Evolutionary conservation across 2,329 filamentous ascomycete genomes (phyloP), one percentile per base, ranked within the genome.

Genomic region (Paraconiothyrium sp.): DNA sequence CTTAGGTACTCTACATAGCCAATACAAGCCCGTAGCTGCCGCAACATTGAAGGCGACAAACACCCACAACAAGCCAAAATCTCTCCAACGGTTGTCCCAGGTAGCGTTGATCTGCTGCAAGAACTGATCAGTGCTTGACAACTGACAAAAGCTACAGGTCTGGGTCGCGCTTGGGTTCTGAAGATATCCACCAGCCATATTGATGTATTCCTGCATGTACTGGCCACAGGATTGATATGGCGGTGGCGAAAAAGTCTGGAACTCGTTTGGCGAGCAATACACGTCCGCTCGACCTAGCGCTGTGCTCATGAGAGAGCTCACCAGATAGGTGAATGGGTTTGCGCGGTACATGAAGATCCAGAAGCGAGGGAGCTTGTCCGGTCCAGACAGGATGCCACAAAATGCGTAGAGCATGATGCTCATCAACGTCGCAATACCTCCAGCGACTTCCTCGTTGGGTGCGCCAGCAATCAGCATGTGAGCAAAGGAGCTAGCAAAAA

Each of bases 281-380:
- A 0, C 79, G 49, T 0, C 86, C 87, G 70, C 90, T 89, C 50
- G 90, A 8, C 54, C 90, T 4, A 97, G 80, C 2, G 87, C 91
- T 0, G 86, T 86, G 0, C 89, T 85, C 0, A 94, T 78, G 80
- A 97, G 88, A 22, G 89, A 91, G 13, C 85, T 85, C 24, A 94
- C 87, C 13, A 95, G 81, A 75, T 97, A 97, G 0, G 91, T 94
- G 69, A 97, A 91, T 0, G 93, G 93, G 0, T 89, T 93, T 51
- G 93, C 81, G 49, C 90, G 87, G 78, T 94, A 94, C 89, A 93
- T 92, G 82, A 93, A 93, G 69, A 90, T 89, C 91, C 92, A 94
- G 84, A 94, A 93, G 6, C 86, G 81, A 0, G 92, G 91, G 32
- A 94, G 84, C 2, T 80, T 76, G 3, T 80, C 76, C 0, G 90